Percentiles rank a stretch among this genome's conserved stretches.
Conservation (phyloP, 306 rosid genomes). For the Citrullus mucosospermus region DNA sequence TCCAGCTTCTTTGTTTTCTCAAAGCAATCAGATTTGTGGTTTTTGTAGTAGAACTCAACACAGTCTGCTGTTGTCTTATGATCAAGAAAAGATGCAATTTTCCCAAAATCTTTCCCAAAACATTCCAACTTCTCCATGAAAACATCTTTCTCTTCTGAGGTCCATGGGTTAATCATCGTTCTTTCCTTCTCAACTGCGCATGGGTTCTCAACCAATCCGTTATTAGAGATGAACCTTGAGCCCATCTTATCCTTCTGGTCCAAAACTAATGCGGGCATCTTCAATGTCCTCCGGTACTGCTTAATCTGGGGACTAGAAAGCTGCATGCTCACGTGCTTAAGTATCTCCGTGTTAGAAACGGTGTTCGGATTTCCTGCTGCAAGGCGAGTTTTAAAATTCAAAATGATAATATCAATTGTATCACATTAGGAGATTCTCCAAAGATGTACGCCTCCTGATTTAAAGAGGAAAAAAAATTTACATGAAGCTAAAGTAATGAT, state of each 20-base stretch:
- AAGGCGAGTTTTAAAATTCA: conserved; percentile 3
- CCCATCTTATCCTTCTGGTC: conserved; percentile 57
- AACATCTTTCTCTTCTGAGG: conserved; percentile 48
- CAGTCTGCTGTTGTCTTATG: conserved; percentile 99
- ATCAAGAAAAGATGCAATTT: conserved; percentile 68
- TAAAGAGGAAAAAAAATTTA: conserved; percentile 2
- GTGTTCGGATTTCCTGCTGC: conserved; percentile 61
- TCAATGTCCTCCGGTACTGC: conserved; percentile 39
- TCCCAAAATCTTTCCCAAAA: conserved; percentile 69
- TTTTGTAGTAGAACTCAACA: conserved; percentile 86
- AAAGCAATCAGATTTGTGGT: conserved; percentile 81
- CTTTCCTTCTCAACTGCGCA: conserved; percentile 73
- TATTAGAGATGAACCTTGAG: conserved; percentile 56
- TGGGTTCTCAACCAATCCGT: conserved; percentile 86
- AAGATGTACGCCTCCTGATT: conserved; percentile 4
- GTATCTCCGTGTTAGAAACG: conserved; percentile 46
- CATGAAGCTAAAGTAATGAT: background rate
- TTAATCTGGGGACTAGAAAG: conserved; percentile 50
- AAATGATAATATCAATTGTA: conserved; percentile 6
- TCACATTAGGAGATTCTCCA: conserved; percentile 11
- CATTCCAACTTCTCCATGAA: conserved; percentile 56
- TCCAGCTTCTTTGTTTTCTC: conserved; percentile 42
- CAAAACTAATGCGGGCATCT: conserved; percentile 82
- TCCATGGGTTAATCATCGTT: conserved; percentile 77
- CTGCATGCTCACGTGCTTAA: conserved; percentile 50